Conservation (phyloP, 805 yeast species). For the Saccharomycopsis amapae region DNA sequence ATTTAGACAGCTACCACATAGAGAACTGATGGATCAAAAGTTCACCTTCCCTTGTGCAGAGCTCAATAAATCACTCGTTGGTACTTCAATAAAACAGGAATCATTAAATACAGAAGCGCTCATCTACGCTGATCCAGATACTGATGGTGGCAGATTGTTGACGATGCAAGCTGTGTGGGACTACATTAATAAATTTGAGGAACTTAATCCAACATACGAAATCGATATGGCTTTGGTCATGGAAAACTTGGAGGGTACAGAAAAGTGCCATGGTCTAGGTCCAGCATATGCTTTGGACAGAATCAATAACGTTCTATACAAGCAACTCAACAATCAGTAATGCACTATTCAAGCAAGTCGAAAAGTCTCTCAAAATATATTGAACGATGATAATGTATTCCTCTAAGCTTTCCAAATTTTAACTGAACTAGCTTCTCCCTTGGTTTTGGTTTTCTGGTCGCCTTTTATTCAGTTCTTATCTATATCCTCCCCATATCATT, state of each 20-base stretch:
- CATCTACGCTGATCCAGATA: slow-evolving; percentile 24
- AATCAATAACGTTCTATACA: slow-evolving; percentile 4
- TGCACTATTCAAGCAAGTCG: too few relatives aligned
- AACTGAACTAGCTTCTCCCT: too few relatives aligned
- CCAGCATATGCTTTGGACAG: slow-evolving; percentile 18
- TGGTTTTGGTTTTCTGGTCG: too few relatives aligned
- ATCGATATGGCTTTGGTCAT: slow-evolving; percentile 55
- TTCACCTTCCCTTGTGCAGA: slow-evolving; percentile 14
- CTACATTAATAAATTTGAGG: slow-evolving; percentile 46
- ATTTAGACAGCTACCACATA: too few relatives aligned
- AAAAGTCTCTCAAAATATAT: too few relatives aligned
- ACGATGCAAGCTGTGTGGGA: slow-evolving; percentile 84
- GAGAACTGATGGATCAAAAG: background rate
- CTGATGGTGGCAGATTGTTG: slow-evolving; percentile 38
- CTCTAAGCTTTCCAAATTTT: too few relatives aligned
- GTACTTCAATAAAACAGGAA: background rate
- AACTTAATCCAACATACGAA: slow-evolving; percentile 39
- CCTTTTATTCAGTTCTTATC: too few relatives aligned
- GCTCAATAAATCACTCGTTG: background rate
- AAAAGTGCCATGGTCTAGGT: slow-evolving; percentile 74
- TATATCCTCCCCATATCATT: too few relatives aligned
- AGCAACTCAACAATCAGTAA: slow-evolving; percentile 2
- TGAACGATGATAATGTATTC: too few relatives aligned
- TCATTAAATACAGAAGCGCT: slow-evolving; percentile 16
- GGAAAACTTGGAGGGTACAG: slow-evolving; percentile 54